A percentile compares a stretch with the other conserved stretches of the same genome.
Evolutionary conservation across 2,329 filamentous ascomycete genomes (phyloP).

Genomic region (Ophiostoma triangulosporum): DNA sequence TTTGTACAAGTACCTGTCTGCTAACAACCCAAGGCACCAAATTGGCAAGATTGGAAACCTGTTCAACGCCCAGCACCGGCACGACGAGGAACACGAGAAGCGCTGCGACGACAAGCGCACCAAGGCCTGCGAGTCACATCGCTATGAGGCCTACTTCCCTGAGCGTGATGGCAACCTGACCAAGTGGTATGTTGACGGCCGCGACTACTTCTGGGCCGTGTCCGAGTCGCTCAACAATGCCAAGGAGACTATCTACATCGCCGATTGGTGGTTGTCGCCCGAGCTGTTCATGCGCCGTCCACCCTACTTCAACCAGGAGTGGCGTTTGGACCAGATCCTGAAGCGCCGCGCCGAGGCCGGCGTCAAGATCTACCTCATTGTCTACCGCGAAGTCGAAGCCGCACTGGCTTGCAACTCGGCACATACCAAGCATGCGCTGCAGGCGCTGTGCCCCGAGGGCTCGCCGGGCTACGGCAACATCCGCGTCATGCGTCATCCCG

Average conservation of each 20-base stretch:
- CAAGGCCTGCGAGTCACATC: constrained; percentile 56
- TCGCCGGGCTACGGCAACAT: constrained; percentile 80
- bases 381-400: constrained; percentile 78
- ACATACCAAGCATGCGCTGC: constrained; percentile 81
- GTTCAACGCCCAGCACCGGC: constrained; percentile 80
- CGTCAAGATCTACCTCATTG: constrained; percentile 85
- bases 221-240: constrained; percentile 81
- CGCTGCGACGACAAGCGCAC: constrained; percentile 68
- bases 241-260: constrained; percentile 88
- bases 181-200: constrained; percentile 96
- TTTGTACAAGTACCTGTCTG: too few relatives aligned
- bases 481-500: constrained; percentile 74
- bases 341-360: constrained; percentile 84
- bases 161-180: constrained; percentile 71
- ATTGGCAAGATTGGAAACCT: constrained; percentile 51
- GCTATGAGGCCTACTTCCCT: constrained; percentile 84
- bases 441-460: constrained; percentile 67
- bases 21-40: constrained; percentile 29
- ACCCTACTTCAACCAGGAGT: constrained; percentile 70
- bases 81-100: constrained; percentile 87
- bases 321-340: constrained; percentile 71
- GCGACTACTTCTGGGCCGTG: constrained; percentile 92
- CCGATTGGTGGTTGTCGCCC: constrained; percentile 92
- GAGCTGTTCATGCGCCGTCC: constrained; percentile 78
- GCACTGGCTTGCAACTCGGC: constrained; percentile 82